Evolutionary conservation across 2,329 filamentous ascomycete species (phyloP).

Genomic region (Thermomyces lanuginosus): DNA sequence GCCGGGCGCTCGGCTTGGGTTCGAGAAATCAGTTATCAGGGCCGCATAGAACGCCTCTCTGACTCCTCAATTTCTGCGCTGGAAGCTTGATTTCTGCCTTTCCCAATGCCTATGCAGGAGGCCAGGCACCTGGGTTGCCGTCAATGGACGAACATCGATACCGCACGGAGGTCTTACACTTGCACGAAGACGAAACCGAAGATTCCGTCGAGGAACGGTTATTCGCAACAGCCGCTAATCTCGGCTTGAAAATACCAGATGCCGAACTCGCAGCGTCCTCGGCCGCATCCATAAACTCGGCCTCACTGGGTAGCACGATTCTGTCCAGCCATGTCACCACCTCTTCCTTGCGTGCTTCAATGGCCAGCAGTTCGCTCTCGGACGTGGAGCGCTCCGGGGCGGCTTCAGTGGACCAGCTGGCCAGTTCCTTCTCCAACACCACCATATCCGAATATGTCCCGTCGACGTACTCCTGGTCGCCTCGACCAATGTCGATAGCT

Average conservation of each 20-base stretch:
- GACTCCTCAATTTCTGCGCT: no score
- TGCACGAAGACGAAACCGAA: slow-evolving; percentile 21
- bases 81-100: no score
- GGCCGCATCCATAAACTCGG: slow-evolving; percentile 19
- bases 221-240: slow-evolving; percentile 20
- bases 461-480: slow-evolving; percentile 23
- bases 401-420: slow-evolving; percentile 15
- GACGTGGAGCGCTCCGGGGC: slow-evolving; percentile 14
- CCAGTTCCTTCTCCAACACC: slow-evolving; percentile 17
- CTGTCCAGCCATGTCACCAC: no score
- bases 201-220: slow-evolving; percentile 22
- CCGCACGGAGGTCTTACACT: slow-evolving; percentile 20
- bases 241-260: slow-evolving; percentile 22
- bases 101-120: no score
- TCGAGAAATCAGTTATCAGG: no score
- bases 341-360: slow-evolving; percentile 13
- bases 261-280: slow-evolving; percentile 18
- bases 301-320: slow-evolving; percentile 12
- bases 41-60: no score
- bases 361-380: slow-evolving; percentile 15
- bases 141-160: slow-evolving; percentile 23
- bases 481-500: slow-evolving; percentile 24
- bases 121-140: neutral
- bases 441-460: slow-evolving; percentile 19
- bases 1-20: no score